Conservation (phyloP, 257 asterid genomes). For the Solanum etuberosum region DNA sequence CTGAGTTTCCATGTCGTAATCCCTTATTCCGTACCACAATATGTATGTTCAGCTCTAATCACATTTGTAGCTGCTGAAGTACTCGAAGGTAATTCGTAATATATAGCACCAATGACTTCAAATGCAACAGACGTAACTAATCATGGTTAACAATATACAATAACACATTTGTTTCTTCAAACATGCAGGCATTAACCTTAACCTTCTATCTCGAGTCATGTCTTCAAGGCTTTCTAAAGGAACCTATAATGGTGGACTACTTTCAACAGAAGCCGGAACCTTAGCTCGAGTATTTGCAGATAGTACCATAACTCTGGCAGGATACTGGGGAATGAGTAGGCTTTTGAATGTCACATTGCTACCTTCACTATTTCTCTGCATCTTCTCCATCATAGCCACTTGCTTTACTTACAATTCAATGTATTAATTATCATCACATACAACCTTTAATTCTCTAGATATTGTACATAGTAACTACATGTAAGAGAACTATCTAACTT, state of each 20-base stretch:
- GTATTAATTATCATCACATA: constrained; percentile 18
- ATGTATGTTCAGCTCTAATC: constrained; percentile 73
- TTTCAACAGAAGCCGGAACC: constrained; percentile 92
- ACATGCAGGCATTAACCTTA: constrained; percentile 57
- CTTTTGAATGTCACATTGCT: constrained; percentile 68
- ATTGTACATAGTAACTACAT: neutral
- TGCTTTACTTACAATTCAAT: constrained; percentile 74
- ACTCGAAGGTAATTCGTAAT: constrained; percentile 52
- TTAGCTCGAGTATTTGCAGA: constrained; percentile 89
- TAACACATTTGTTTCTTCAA: neutral
- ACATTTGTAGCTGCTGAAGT: constrained; percentile 98
- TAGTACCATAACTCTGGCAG: constrained; percentile 78
- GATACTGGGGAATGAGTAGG: constrained; percentile 53
- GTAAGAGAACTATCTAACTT: neutral
- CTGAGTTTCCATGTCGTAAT: constrained; percentile 64
- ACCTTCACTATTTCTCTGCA: constrained; percentile 72
- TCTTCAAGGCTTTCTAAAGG: constrained; percentile 93
- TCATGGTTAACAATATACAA: neutral
- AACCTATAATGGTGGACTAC: constrained; percentile 76
- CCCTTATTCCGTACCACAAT: constrained; percentile 71
- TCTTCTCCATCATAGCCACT: constrained; percentile 69
- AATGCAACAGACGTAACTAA: neutral
- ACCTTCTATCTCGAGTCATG: constrained; percentile 87
- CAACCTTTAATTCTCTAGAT: neutral
- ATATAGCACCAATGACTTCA: neutral